Evolutionary conservation across 805 yeast genomes (phyloP).

Genomic region (Candida multigemmis): DNA sequence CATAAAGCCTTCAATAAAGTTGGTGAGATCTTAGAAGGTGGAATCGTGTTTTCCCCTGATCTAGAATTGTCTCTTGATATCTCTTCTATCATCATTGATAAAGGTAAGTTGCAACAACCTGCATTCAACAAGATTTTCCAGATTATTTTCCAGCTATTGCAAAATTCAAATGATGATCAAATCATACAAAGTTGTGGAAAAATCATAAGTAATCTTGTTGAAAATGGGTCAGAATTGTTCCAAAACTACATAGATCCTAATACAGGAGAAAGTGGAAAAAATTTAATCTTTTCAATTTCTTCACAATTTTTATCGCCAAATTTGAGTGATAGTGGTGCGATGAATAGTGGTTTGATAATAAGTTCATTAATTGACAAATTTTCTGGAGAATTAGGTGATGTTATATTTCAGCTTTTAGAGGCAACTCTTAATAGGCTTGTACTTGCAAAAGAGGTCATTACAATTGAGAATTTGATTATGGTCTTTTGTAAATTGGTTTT

Average conservation of each 20-base stretch:
- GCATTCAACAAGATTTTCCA: slow-evolving; percentile 38
- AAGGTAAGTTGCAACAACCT: slow-evolving; percentile 21
- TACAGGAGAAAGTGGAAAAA: slow-evolving; percentile 37
- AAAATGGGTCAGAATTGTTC: slow-evolving; percentile 26
- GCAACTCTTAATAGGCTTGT: slow-evolving; percentile 66
- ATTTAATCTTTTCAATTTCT: slow-evolving; percentile 52
- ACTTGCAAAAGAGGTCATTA: slow-evolving; percentile 57
- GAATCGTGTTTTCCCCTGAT: slow-evolving; percentile 50
- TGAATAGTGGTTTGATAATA: slow-evolving; percentile 64
- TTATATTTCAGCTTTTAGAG: slow-evolving; percentile 50
- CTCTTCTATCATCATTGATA: slow-evolving; percentile 40
- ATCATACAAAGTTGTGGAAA: slow-evolving; percentile 72
- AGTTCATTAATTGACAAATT: slow-evolving; percentile 49
- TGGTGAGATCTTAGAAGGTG: slow-evolving; percentile 9
- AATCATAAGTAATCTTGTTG: slow-evolving; percentile 53
- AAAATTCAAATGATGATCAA: slow-evolving; percentile 59
- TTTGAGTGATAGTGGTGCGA: slow-evolving; percentile 72
- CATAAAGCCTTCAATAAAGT: slow-evolving; percentile 35
- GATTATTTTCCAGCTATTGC: slow-evolving; percentile 26
- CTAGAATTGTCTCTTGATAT: slow-evolving; percentile 51
- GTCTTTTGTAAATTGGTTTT: slow-evolving; percentile 69
- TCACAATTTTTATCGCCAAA: slow-evolving; percentile 64
- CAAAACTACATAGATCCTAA: slow-evolving; percentile 19
- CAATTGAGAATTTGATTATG: slow-evolving; percentile 67
- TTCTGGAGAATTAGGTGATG: slow-evolving; percentile 24